These are phyloP conservation scores for Cladosporium sp. DNA, from an alignment of 2,329 filamentous ascomycete genomes.

Conservation along the genomic window DNA sequence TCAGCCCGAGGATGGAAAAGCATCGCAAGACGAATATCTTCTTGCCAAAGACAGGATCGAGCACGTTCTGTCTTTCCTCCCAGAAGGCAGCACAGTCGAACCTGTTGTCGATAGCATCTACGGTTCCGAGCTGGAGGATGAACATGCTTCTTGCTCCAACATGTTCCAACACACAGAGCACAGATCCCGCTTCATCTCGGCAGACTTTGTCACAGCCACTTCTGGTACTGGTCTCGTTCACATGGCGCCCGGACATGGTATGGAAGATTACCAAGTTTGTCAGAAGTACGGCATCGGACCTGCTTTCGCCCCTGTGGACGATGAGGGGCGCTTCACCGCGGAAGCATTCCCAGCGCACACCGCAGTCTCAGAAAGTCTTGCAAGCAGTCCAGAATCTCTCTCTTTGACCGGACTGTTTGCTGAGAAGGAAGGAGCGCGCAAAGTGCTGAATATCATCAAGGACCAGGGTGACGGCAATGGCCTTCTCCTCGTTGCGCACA, in stretches of 20 bases:
- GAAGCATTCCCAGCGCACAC: constrained; percentile 70
- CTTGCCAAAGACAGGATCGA: constrained; percentile 71
- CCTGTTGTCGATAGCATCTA: constrained; percentile 58
- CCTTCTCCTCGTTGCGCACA: constrained; percentile 68
- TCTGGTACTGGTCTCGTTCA: constrained; percentile 97
- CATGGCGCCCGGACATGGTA: constrained; percentile 88
- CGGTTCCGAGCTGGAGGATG: constrained; percentile 64
- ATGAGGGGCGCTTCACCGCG: constrained; percentile 75
- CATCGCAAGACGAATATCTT: constrained; percentile 53
- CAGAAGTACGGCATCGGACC: constrained; percentile 64
- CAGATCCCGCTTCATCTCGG: constrained; percentile 68
- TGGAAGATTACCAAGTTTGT: constrained; percentile 92
- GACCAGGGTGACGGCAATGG: constrained; percentile 34
- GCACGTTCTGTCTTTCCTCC: constrained; percentile 51
- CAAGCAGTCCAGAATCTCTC: constrained; percentile 45
- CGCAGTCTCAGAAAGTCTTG: background rate
- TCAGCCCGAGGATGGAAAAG: background rate
- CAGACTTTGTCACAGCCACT: constrained; percentile 82
- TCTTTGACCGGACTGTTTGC: constrained; percentile 71
- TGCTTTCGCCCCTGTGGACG: constrained; percentile 79
- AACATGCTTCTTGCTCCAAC: constrained; percentile 30
- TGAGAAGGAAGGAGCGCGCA: constrained; percentile 65
- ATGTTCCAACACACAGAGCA: constrained; percentile 42
- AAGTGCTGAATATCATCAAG: constrained; percentile 69
- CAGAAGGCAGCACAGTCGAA: constrained; percentile 46